These are phyloP conservation scores for Solanum ossicruentum DNA, from an alignment of 257 asterid genomes.

Conservation along the genomic window DNA sequence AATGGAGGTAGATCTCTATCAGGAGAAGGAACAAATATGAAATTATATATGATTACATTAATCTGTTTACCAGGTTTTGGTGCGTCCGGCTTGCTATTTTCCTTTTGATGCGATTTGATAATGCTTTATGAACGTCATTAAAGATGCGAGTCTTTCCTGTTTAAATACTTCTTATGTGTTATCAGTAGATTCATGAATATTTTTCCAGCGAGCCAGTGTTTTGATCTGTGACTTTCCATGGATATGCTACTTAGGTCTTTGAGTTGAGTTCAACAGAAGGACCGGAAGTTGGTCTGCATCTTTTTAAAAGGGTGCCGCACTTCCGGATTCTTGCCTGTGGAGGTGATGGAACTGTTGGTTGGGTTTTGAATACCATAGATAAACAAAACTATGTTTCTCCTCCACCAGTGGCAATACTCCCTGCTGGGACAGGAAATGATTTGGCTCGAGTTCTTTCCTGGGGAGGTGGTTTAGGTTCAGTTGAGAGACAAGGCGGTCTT, in stretches of 20 bases:
- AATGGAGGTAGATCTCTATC: not conserved
- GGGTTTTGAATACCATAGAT: constrained; percentile 87
- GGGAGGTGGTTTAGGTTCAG: constrained; percentile 97
- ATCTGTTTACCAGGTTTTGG: not conserved
- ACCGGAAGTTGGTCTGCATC: constrained; percentile 84
- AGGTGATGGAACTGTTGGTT: constrained; percentile 98
- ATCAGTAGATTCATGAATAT: not conserved
- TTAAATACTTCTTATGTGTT: not conserved
- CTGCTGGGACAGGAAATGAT: constrained; percentile 99
- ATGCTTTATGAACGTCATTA: not conserved
- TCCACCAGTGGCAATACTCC: constrained; percentile 99
- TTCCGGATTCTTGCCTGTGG: constrained; percentile 91
- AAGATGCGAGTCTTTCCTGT: not conserved
- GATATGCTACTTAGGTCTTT: constrained; percentile 30
- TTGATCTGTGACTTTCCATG: not conserved
- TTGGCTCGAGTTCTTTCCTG: constrained; percentile 94
- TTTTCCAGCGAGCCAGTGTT: not conserved
- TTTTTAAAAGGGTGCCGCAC: constrained; percentile 80
- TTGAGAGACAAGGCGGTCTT: constrained; percentile 98
- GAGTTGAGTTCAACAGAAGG: constrained; percentile 87
- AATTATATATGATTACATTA: not conserved
- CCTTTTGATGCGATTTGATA: not conserved
- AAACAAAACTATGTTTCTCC: constrained; percentile 89
- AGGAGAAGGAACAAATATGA: not conserved
- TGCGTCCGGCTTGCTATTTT: not conserved